phyloP scores from a whole-genome alignment of 495 filamentous ascomycete species.

The Cercophora newfieldiana region DNA sequence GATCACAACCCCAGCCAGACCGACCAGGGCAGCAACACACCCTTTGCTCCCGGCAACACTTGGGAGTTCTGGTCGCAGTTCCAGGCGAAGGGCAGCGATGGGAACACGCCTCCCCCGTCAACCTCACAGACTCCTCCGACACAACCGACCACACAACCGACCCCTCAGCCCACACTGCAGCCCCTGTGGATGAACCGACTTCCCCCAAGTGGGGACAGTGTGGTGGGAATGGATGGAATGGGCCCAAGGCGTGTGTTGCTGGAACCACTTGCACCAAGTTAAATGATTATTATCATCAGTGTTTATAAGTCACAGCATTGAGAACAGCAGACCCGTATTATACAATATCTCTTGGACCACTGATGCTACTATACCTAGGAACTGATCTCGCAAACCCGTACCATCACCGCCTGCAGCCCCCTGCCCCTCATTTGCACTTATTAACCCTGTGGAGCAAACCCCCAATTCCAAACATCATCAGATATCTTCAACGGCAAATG shows the following conservation, averaged over 20 bases:
- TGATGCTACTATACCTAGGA: too few species aligned
- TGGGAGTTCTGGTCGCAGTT: constrained; percentile 34
- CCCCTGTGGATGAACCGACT: constrained; percentile 7
- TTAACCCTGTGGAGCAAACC: not conserved
- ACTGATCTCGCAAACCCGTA: too few species aligned
- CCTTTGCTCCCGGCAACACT: constrained; percentile 32
- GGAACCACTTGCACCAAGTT: constrained; percentile 26
- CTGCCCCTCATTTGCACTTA: too few species aligned
- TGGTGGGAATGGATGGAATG: constrained; percentile 43
- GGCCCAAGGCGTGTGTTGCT: constrained; percentile 32
- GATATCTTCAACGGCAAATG: constrained; percentile 38
- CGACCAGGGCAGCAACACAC: constrained; percentile 23
- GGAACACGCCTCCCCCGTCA: not conserved
- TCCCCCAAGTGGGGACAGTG: constrained; percentile 43
- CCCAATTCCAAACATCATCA: not conserved
- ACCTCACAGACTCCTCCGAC: constrained; percentile 9
- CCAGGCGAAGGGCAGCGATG: constrained; percentile 10
- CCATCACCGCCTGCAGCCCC: too few species aligned
- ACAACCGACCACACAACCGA: not conserved
- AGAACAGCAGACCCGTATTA: too few species aligned
- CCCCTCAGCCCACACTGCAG: constrained; percentile 4
- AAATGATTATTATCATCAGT: constrained; percentile 32
- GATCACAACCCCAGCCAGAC: constrained; percentile 28
- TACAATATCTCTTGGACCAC: too few species aligned
- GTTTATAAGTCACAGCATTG: too few species aligned